phyloP scores from a whole-genome alignment of 805 yeast genomes.

The Cyberlindnera petersonii region DNA sequence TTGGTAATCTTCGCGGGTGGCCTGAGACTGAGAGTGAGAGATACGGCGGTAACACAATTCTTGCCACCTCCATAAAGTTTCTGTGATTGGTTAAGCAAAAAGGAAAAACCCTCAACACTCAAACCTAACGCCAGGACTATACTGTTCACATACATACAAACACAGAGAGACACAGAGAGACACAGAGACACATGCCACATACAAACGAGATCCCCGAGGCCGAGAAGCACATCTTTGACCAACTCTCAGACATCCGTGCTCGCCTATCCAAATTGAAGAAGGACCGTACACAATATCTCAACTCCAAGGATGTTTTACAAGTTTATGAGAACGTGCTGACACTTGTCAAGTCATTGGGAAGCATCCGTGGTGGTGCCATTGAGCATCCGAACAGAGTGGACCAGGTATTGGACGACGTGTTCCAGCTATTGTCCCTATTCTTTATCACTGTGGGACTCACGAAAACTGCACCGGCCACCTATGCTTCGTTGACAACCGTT shows the following conservation, averaged over 20 bases:
- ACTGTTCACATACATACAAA: no score
- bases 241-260: conserved; percentile 40
- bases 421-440: conserved; percentile 81
- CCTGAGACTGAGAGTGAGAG: no score
- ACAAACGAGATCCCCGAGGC: conserved; percentile 34
- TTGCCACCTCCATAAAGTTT: no score
- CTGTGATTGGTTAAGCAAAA: no score
- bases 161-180: no score
- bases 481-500: conserved; percentile 83
- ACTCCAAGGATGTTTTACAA: conserved; percentile 60
- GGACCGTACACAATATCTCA: conserved; percentile 60
- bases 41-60: no score
- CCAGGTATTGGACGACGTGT: conserved; percentile 76
- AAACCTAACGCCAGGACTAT: no score
- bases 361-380: conserved; percentile 30
- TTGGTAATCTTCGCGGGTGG: no score
- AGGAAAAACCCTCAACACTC: background rate
- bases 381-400: conserved; percentile 52
- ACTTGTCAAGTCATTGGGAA: conserved; percentile 49
- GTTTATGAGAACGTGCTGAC: conserved; percentile 57
- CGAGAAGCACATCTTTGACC: conserved; percentile 36
- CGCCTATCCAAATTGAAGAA: conserved; percentile 48
- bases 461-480: conserved; percentile 90
- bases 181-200: conserved; percentile 23
- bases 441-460: conserved; percentile 90